Conservation (phyloP, 225 moss, liverwort and hornwort genomes). For the Bryoerythrophyllum caledonicum region DNA sequence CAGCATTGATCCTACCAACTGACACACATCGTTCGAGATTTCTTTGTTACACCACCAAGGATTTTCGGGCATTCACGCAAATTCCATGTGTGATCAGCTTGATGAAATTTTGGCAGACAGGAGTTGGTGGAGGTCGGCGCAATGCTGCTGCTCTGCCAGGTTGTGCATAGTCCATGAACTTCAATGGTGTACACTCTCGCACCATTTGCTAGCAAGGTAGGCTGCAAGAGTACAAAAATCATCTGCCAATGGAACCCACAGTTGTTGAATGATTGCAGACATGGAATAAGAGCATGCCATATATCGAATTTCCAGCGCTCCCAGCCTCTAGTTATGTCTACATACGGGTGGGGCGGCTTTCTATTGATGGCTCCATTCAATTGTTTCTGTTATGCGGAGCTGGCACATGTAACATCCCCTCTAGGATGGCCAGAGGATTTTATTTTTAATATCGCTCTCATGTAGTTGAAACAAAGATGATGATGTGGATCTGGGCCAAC, state of each 20-base stretch:
- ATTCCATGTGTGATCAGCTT: not conserved
- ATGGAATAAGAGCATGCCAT: not conserved
- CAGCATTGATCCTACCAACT: not conserved
- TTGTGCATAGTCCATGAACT: not conserved
- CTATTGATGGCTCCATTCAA: slow-evolving; percentile 14
- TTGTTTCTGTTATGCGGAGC: slow-evolving; percentile 16
- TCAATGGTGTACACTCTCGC: not conserved
- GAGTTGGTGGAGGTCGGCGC: slow-evolving; percentile 10
- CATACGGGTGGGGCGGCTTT: not conserved
- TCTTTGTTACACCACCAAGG: not conserved
- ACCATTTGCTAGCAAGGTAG: not conserved
- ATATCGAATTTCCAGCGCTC: not conserved
- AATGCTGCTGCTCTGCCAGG: not conserved
- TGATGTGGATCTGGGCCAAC: not conserved
- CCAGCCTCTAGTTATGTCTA: not conserved
- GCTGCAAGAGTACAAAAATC: not conserved
- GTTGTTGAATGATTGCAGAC: not conserved
- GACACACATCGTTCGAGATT: not conserved
- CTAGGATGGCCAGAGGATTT: not conserved
- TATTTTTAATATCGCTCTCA: not conserved
- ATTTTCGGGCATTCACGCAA: not conserved
- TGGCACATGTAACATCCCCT: not conserved
- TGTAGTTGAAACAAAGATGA: not conserved
- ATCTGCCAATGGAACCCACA: not conserved
- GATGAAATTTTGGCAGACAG: not conserved